These are phyloP conservation scores for Pseudogymnoascus destructans DNA, from an alignment of 2,329 filamentous ascomycete species.

Conservation along the genomic window DNA sequence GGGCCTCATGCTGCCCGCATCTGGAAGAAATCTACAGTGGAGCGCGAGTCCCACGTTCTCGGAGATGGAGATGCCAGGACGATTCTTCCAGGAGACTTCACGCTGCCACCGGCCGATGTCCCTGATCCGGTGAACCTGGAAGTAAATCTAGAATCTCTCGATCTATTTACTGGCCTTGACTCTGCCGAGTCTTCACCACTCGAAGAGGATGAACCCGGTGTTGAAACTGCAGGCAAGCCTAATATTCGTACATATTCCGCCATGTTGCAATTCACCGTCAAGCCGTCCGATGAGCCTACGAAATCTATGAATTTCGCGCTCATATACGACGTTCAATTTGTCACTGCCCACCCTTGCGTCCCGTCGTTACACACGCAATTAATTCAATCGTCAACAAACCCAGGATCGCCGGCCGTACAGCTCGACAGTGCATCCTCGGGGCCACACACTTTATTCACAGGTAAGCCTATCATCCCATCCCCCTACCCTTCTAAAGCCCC, in stretches of 20 bases:
- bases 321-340: constrained; percentile 47
- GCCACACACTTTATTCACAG: constrained; percentile 26
- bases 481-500: not conserved
- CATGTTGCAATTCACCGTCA: constrained; percentile 22
- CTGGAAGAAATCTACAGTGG: constrained; percentile 46
- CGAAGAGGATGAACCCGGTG: constrained; percentile 13
- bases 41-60: constrained; percentile 46
- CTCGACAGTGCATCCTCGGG: constrained; percentile 12
- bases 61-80: constrained; percentile 42
- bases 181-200: not conserved
- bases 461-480: constrained; percentile 25
- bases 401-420: constrained; percentile 45
- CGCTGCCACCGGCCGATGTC: constrained; percentile 44
- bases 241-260: constrained; percentile 23
- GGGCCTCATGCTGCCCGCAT: constrained; percentile 44
- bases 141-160: constrained; percentile 38
- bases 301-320: constrained; percentile 29
- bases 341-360: constrained; percentile 52
- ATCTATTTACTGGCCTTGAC: constrained; percentile 29
- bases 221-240: constrained; percentile 12
- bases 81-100: constrained; percentile 48
- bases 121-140: constrained; percentile 34
- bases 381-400: constrained; percentile 45
- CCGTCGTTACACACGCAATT: constrained; percentile 44
- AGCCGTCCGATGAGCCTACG: constrained; percentile 15